Evolutionary conservation across 306 rosid species (phyloP), one percentile per base, ranked within the genome.

Genomic region (Luffa aegyptiaca): DNA sequence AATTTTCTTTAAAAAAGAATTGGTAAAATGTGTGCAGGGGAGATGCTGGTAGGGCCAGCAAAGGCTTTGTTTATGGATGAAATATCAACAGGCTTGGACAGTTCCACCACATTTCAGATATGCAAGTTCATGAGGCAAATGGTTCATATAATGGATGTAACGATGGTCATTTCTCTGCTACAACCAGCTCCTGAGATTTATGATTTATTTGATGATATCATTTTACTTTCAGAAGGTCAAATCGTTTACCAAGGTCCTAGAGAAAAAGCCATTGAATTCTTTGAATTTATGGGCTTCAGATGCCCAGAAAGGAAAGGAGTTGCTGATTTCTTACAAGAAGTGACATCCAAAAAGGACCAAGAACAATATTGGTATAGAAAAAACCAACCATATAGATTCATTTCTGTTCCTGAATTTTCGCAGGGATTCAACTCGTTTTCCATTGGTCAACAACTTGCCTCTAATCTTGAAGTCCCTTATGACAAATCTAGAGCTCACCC

Each of bases 21-120:
- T 0, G 75, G 75, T 0, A 44, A 69, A 69, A 51, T 79, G 37
- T 46, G 21, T 84, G 84, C 71, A 92, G 98, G 98, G 42, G 98
- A 93, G 80, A 93, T 93, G 97, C 74, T 93, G 81, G 97, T 85
- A 33, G 98, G 98, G 58, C 97, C 98, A 3, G 97, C 92, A 55
- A 90, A 90, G 80, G 97, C 88, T 39, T 83, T 92, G 1, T 80
- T 94, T 61, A 92, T 94, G 98, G 97, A 92, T 81, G 97, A 94
- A 80, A 92, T 94, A 63, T 94, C 98, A 62, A 94, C 98, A 8
- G 98, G 98, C 2, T 83, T 94, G 69, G 98, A 94, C 79, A 94
- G 98, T 80, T 90, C 98, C 48, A 90, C 98, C 53, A 92, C 98
- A 3, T 94, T 90, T 65, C 97, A 94, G 74, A 94, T 92, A 39